Conservation (phyloP, 2,329 filamentous ascomycete species). For the Fusarium heterosporum region DNA sequence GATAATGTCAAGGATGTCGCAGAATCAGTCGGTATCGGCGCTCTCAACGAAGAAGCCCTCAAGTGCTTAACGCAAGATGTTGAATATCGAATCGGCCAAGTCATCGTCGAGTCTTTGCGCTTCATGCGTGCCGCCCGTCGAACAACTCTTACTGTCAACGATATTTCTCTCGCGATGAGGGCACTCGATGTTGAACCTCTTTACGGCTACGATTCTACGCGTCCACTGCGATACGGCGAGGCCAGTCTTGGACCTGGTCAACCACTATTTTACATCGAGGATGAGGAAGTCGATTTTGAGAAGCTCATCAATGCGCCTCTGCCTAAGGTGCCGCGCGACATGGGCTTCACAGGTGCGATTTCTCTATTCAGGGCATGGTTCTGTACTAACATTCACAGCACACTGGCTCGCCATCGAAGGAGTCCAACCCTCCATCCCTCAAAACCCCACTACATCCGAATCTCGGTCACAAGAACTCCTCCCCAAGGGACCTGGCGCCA, state of each 20-base stretch:
- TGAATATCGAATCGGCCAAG: constrained; percentile 93
- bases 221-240: constrained; percentile 91
- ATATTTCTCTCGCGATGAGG: constrained; percentile 86
- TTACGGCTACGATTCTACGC: constrained; percentile 94
- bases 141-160: constrained; percentile 87
- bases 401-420: constrained; percentile 99
- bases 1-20: constrained; percentile 97
- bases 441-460: constrained; percentile 91
- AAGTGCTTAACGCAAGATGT: constrained; percentile 92
- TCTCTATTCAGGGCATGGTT: neutral
- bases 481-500: constrained; percentile 89
- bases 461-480: constrained; percentile 85
- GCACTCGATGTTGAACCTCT: constrained; percentile 93
- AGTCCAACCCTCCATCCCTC: constrained; percentile 94
- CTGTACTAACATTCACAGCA: constrained; percentile 62
- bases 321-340: constrained; percentile 93
- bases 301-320: constrained; percentile 97
- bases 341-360: constrained; percentile 83
- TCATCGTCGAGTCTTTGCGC: constrained; percentile 92
- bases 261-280: constrained; percentile 95
- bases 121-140: constrained; percentile 94
- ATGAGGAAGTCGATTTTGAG: constrained; percentile 98
- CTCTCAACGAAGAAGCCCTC: constrained; percentile 85
- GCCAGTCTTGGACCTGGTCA: constrained; percentile 93
- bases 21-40: constrained; percentile 90